Evolutionary conservation across 306 rosid species (phyloP).

Genomic region (Carpinus fangiana): DNA sequence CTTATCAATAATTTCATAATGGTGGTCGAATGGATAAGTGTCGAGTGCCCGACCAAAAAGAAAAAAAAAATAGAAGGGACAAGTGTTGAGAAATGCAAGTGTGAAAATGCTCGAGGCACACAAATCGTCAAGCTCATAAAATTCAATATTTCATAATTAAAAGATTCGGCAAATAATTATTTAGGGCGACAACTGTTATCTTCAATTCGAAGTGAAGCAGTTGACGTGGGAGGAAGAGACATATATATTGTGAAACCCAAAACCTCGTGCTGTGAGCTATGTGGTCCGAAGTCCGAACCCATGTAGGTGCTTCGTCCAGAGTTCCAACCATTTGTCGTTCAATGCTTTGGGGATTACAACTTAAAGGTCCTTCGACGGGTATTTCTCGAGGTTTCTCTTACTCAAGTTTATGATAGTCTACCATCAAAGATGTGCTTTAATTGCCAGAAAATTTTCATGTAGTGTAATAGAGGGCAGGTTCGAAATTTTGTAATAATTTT

Average conservation of each 20-base stretch:
- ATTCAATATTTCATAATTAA: too few species aligned
- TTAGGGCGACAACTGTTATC: background rate
- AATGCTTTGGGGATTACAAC: background rate
- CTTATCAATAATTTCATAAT: background rate
- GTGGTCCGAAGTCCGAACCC: constrained; percentile 10
- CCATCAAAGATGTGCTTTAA: too few species aligned
- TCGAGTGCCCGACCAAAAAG: background rate
- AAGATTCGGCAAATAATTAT: too few species aligned
- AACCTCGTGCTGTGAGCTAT: constrained; percentile 21
- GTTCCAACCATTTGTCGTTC: background rate
- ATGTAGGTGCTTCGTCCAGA: background rate
- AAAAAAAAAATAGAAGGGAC: background rate
- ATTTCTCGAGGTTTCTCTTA: background rate
- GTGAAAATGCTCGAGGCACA: too few species aligned
- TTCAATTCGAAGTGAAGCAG: constrained; percentile 10
- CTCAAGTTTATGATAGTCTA: too few species aligned
- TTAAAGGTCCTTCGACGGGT: background rate
- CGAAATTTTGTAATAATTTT: too few species aligned
- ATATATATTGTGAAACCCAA: constrained; percentile 17
- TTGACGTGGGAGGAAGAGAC: background rate
- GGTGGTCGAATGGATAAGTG: background rate
- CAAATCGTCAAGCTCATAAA: too few species aligned
- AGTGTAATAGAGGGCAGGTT: too few species aligned
- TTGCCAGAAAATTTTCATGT: too few species aligned
- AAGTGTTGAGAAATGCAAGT: background rate